Percentiles rank a stretch among this genome's conserved stretches.
phyloP scores from a whole-genome alignment of 768 basidiomycete species.

The Xerocomellus amylosporus region DNA sequence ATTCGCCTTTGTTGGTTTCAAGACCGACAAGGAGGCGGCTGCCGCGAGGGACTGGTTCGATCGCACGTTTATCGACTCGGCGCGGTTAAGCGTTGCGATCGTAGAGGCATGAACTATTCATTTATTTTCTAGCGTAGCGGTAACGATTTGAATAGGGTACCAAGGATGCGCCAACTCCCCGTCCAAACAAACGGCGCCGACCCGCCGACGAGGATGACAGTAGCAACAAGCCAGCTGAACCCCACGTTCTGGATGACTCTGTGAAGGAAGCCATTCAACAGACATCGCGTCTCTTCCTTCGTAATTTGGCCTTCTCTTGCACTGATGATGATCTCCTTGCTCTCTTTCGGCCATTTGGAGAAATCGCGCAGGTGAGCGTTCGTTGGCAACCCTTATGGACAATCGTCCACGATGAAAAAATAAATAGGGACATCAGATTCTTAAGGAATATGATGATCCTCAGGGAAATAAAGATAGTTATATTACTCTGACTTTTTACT shows the following conservation, averaged over 20 bases:
- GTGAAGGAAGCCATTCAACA: conserved; percentile 54
- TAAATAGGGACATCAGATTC: conserved; percentile 51
- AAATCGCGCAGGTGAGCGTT: conserved; percentile 67
- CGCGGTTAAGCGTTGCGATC: conserved; percentile 69
- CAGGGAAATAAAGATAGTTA: conserved; percentile 58
- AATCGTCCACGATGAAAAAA: conserved; percentile 38
- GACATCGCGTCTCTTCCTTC: conserved; percentile 83
- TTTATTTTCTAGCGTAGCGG: neutral
- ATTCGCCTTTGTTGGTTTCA: conserved; percentile 93
- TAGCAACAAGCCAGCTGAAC: conserved; percentile 5
- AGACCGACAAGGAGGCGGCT: conserved; percentile 69
- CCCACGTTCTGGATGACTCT: conserved; percentile 30
- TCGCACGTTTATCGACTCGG: conserved; percentile 77
- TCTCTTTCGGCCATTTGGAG: conserved; percentile 67
- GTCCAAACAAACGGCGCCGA: conserved; percentile 69
- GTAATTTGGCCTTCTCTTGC: conserved; percentile 91
- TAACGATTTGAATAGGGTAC: conserved; percentile 46
- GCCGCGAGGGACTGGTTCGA: conserved; percentile 83
- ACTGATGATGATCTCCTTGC: conserved; percentile 65
- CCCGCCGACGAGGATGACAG: conserved; percentile 51
- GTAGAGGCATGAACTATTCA: conserved; percentile 55
- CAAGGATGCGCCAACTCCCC: conserved; percentile 63
- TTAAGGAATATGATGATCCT: conserved; percentile 32
- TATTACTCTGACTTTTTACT: conserved; percentile 25
- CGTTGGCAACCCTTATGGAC: neutral